Conservation (phyloP, 495 filamentous ascomycete species). For the Entonaema liquescens region DNA sequence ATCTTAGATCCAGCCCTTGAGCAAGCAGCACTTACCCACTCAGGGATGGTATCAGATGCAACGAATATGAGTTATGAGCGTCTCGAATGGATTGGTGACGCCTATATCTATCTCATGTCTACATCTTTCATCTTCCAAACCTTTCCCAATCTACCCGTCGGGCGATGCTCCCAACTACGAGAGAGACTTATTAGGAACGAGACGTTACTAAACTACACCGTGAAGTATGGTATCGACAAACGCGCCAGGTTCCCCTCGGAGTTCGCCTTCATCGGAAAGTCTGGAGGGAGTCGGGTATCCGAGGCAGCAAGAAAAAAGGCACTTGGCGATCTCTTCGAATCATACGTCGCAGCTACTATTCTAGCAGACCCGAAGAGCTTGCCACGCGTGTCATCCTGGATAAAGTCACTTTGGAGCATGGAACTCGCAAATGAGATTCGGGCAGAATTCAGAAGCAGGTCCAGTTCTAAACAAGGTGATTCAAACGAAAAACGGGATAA, state of each 20-base stretch:
- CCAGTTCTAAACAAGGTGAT: slow-evolving; percentile 22
- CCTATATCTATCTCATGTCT: slow-evolving; percentile 74
- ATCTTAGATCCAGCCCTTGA: slow-evolving; percentile 66
- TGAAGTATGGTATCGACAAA: slow-evolving; percentile 72
- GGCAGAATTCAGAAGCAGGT: slow-evolving; percentile 39
- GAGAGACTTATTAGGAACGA: slow-evolving; percentile 80
- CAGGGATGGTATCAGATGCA: slow-evolving; percentile 50
- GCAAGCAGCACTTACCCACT: slow-evolving; percentile 73
- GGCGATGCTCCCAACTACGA: slow-evolving; percentile 70
- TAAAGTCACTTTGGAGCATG: slow-evolving; percentile 72
- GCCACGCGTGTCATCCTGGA: slow-evolving; percentile 67
- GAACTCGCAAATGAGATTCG: slow-evolving; percentile 55
- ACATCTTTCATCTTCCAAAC: slow-evolving; percentile 69
- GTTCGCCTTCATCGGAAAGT: slow-evolving; percentile 48
- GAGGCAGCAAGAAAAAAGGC: slow-evolving; percentile 70
- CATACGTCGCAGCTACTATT: slow-evolving; percentile 82
- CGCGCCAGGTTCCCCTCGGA: slow-evolving; percentile 62
- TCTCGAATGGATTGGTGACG: slow-evolving; percentile 80
- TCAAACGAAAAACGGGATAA: slow-evolving; percentile 17
- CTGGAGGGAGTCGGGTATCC: slow-evolving; percentile 46
- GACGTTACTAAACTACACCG: slow-evolving; percentile 71
- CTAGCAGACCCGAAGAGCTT: slow-evolving; percentile 72
- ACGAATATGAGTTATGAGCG: slow-evolving; percentile 67
- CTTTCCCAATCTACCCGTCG: slow-evolving; percentile 67
- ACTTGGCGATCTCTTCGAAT: slow-evolving; percentile 85